phyloP scores from a whole-genome alignment of 2,329 filamentous ascomycete species.

The Xylaria digitata region DNA sequence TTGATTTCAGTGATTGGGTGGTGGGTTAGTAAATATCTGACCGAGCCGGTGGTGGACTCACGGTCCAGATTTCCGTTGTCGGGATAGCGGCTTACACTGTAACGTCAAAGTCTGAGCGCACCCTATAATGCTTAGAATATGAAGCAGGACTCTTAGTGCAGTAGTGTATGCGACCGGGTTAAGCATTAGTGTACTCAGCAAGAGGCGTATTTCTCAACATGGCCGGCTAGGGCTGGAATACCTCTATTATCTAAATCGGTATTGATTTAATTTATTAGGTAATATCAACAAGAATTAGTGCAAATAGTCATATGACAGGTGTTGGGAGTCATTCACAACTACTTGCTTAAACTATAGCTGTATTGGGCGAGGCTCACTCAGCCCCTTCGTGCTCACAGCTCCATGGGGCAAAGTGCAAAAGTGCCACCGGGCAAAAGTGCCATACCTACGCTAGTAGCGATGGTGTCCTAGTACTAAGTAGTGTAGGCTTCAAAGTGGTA shows the following conservation, averaged over 20 bases:
- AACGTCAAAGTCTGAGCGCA: conserved; percentile 36
- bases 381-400: conserved; percentile 18
- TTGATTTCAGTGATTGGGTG: conserved; percentile 5
- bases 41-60: conserved; percentile 33
- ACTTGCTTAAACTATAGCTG: background rate
- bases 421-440: conserved; percentile 4
- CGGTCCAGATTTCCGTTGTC: conserved; percentile 37
- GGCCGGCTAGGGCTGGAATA: background rate
- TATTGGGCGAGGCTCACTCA: conserved; percentile 25
- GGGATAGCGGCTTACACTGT: conserved; percentile 37
- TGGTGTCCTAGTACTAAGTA: background rate
- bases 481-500: background rate
- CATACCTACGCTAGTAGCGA: background rate
- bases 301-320: conserved; percentile 1
- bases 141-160: conserved; percentile 5
- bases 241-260: conserved; percentile 3
- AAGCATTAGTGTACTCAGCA: background rate
- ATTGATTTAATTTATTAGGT: conserved; percentile 17
- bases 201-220: background rate
- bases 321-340: background rate
- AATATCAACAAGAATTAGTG: conserved; percentile 6
- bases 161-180: conserved; percentile 1
- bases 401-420: conserved; percentile 9
- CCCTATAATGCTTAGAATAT: conserved; percentile 24
- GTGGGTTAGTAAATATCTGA: conserved; percentile 23